Conservation (phyloP, 192 early-diverging fungal species). For the Umbelopsis vinacea region DNA sequence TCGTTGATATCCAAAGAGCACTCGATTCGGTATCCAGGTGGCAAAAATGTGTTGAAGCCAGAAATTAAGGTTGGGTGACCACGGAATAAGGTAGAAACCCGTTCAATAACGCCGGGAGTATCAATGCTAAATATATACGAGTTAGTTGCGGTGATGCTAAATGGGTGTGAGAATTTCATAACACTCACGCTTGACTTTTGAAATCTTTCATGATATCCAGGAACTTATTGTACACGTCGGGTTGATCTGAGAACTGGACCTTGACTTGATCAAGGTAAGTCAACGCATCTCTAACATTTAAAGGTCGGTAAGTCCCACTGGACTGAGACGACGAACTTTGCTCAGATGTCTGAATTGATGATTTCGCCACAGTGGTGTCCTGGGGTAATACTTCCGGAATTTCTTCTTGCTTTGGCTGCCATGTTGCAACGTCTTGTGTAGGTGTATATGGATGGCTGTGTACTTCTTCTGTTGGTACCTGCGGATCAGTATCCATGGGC, state of each 20-base stretch:
- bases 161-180: background rate
- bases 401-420: background rate
- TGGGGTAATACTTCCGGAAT: background rate
- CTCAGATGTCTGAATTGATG: background rate
- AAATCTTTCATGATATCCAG: constrained; percentile 99
- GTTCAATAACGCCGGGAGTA: constrained; percentile 96
- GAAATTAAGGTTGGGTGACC: constrained; percentile 89
- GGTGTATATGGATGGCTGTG: background rate
- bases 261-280: constrained; percentile 97
- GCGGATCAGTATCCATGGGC: constrained; percentile 5
- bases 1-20: constrained; percentile 82
- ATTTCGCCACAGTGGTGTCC: background rate
- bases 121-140: constrained; percentile 70
- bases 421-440: background rate
- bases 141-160: constrained; percentile 22
- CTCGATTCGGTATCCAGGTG: constrained; percentile 97
- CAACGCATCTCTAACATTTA: constrained; percentile 94
- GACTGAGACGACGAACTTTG: constrained; percentile 2
- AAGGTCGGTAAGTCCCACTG: constrained; percentile 47
- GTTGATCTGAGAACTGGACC: constrained; percentile 87
- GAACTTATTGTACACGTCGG: constrained; percentile 97
- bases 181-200: constrained; percentile 86
- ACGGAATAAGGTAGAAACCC: constrained; percentile 94
- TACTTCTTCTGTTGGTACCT: background rate
- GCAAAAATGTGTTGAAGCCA: constrained; percentile 99